Evolutionary conservation across 2,329 filamentous ascomycete genomes (phyloP).

Genomic region (Trichoderma koningii): DNA sequence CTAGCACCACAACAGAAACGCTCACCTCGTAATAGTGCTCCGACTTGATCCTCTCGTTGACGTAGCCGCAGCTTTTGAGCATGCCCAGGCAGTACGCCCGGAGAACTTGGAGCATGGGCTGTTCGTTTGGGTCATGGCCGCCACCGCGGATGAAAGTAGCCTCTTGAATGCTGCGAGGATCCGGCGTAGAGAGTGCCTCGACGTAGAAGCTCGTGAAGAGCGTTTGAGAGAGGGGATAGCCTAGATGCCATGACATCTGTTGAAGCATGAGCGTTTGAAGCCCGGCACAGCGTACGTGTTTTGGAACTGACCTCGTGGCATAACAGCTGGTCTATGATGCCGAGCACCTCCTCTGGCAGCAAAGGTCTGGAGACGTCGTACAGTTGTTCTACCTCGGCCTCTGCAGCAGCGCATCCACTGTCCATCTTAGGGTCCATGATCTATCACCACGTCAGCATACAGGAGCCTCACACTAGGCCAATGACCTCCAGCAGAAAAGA

Average conservation of each 20-base stretch:
- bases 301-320: constrained; percentile 71
- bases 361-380: constrained; percentile 73
- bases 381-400: constrained; percentile 79
- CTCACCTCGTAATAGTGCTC: constrained; percentile 87
- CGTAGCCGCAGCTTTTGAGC: constrained; percentile 78
- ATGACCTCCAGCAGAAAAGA: neutral
- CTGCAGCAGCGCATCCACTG: constrained; percentile 77
- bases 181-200: constrained; percentile 75
- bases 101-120: constrained; percentile 64
- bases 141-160: constrained; percentile 60
- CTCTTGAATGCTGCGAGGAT: constrained; percentile 63
- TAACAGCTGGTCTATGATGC: constrained; percentile 90
- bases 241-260: constrained; percentile 93
- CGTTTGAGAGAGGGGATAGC: constrained; percentile 94
- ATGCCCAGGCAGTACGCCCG: constrained; percentile 84
- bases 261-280: constrained; percentile 3
- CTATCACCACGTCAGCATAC: constrained; percentile 49
- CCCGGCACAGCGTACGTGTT: neutral
- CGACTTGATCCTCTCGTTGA: constrained; percentile 74
- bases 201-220: constrained; percentile 91
- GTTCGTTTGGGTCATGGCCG: constrained; percentile 35
- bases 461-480: neutral
- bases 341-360: constrained; percentile 77
- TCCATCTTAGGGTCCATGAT: constrained; percentile 99
- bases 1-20: no score